phyloP scores from a whole-genome alignment of 2,329 filamentous ascomycete species.

The Hysterium pulicare region DNA sequence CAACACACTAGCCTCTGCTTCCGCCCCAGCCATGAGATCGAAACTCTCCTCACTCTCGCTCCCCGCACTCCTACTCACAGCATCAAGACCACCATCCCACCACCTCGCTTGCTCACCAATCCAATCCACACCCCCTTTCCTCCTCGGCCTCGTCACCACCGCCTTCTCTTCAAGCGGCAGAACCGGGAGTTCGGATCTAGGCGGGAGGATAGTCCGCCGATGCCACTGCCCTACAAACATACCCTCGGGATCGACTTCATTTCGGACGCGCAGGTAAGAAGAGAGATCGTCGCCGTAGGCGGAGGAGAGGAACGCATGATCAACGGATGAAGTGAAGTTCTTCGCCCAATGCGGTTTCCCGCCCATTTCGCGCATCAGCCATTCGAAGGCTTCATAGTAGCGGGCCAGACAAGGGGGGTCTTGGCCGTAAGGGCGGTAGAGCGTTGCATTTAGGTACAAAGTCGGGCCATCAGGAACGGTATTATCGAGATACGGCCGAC shows the following conservation, averaged over 20 bases:
- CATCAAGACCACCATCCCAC: slow-evolving; percentile 32
- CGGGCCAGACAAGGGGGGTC: slow-evolving; percentile 73
- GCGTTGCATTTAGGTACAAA: slow-evolving; percentile 83
- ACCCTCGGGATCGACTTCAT: slow-evolving; percentile 71
- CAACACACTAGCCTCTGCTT: slow-evolving; percentile 38
- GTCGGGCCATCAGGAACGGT: slow-evolving; percentile 67
- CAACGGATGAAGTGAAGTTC: slow-evolving; percentile 65
- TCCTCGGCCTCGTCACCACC: slow-evolving; percentile 30
- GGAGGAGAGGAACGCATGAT: slow-evolving; percentile 57
- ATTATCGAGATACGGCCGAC: slow-evolving; percentile 69
- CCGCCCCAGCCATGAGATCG: slow-evolving; percentile 45
- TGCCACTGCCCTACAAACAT: slow-evolving; percentile 94
- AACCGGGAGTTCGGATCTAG: slow-evolving; percentile 23
- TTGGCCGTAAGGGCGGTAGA: slow-evolving; percentile 76
- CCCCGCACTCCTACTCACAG: slow-evolving; percentile 24
- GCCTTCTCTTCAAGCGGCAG: slow-evolving; percentile 43
- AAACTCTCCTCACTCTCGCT: slow-evolving; percentile 40
- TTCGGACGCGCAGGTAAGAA: slow-evolving; percentile 65
- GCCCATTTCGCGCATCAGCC: slow-evolving; percentile 80
- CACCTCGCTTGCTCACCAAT: slow-evolving; percentile 37
- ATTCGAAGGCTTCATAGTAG: slow-evolving; percentile 89
- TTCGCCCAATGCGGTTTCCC: slow-evolving; percentile 90
- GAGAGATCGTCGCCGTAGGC: slow-evolving; percentile 69
- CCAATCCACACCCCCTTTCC: slow-evolving; percentile 36
- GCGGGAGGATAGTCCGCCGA: slow-evolving; percentile 49